These are phyloP conservation scores for Trametes versicolor DNA, from an alignment of 1,284 basidiomycete species.

Conservation along the genomic window DNA sequence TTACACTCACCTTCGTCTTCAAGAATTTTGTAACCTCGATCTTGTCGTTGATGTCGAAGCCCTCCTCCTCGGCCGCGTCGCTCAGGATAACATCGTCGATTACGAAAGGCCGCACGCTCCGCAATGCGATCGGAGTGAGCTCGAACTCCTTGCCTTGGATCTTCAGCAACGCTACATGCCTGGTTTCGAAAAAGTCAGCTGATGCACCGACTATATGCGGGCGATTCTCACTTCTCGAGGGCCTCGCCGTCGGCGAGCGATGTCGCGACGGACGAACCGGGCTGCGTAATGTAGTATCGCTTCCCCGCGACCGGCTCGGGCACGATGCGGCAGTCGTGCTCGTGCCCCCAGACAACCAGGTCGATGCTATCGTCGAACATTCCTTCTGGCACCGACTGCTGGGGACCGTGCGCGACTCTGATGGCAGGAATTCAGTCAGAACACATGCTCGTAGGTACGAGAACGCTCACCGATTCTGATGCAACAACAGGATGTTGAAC, in stretches of 20 bases:
- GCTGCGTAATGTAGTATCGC: slow-evolving; percentile 92
- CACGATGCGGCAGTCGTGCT: slow-evolving; percentile 95
- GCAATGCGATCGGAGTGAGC: slow-evolving; percentile 86
- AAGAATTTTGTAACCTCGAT: slow-evolving; percentile 85
- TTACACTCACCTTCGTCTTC: slow-evolving; percentile 65
- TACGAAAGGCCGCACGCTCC: slow-evolving; percentile 96
- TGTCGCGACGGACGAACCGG: slow-evolving; percentile 95
- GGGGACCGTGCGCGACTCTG: slow-evolving; percentile 93
- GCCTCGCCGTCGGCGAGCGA: slow-evolving; percentile 92
- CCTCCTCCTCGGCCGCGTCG: slow-evolving; percentile 80
- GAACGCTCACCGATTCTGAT: slow-evolving; percentile 89
- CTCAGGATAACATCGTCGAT: slow-evolving; percentile 84
- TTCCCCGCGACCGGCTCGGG: slow-evolving; percentile 94
- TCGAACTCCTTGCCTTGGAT: slow-evolving; percentile 90
- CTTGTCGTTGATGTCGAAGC: slow-evolving; percentile 81
- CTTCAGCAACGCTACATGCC: slow-evolving; percentile 88
- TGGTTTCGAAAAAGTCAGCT: slow-evolving; percentile 47
- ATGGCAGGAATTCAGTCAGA: neutral
- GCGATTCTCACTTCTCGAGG: slow-evolving; percentile 76
- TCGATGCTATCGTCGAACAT: slow-evolving; percentile 97
- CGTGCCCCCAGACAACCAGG: slow-evolving; percentile 98
- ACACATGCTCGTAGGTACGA: slow-evolving; percentile 2
- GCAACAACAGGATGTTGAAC: slow-evolving; percentile 95
- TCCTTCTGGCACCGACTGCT: slow-evolving; percentile 93
- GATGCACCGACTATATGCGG: neutral